Evolutionary conservation across 768 basidiomycete species (phyloP), one percentile per base, ranked within the genome.

Genomic region (Suillus ampliporus): DNA sequence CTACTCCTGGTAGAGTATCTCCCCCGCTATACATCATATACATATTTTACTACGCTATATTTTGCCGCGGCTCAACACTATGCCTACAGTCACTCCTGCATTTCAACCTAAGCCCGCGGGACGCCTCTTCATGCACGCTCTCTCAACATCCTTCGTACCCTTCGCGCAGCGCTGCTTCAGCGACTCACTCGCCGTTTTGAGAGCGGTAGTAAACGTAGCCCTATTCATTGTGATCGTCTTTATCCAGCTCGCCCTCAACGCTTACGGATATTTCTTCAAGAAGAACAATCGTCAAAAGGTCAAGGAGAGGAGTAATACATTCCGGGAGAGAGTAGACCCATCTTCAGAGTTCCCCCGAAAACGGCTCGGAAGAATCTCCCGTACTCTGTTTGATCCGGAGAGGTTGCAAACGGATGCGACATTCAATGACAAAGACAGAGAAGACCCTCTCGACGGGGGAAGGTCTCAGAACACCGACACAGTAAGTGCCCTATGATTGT

Each of bases 241-340:
- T 51, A 34, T 51, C 31, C 50, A 51, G 31, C 50, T 51, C 31
- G 50, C 31, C 19, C 52, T 53, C n/a, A 53, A 54, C 35, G 15
- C 15, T 17, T 54, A 26, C 37, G 15, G 53, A 37, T 17, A 23
- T 37, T 54, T 21, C 44, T 11, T 23, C 23, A 23, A 26, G 53
- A 37, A 38, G 1, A 23, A 26, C 7, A 37, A 23, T 4, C 2
- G 21, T 23, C 53, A 15, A 23, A 17, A 17, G 35, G 35, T 8
- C 21, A 15, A 15, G 21, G 14, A 54, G 14, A 35, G 6, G 51
- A 37, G 26, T 4, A 17, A 17, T 10, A 3, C 21, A 3, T 31
- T 3, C 6, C 31, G 6, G 31, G 31, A 31, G 31, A 6, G 31
- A 31, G 31, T 31, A 31, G 31, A 31, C 6, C 31, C 31, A 31